Conservation (phyloP, 192 early-diverging fungal species). For the Backusella morwellensis region DNA sequence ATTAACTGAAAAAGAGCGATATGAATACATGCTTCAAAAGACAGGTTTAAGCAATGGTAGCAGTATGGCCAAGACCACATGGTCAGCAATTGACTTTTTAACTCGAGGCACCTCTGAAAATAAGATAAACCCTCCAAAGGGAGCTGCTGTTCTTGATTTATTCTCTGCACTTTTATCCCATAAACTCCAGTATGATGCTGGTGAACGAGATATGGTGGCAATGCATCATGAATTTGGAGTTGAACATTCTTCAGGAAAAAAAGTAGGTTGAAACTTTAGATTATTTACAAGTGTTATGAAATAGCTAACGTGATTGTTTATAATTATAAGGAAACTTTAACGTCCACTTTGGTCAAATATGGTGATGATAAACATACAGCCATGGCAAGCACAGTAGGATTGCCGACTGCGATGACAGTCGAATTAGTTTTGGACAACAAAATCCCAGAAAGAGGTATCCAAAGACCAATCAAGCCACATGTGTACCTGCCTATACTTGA, state of each 20-base stretch:
- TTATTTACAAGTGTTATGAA: not conserved
- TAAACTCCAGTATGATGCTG: conserved; percentile 69
- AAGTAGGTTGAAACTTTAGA: conserved; percentile 28
- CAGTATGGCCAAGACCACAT: conserved; percentile 48
- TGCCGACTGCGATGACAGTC: conserved; percentile 76
- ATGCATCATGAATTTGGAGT: conserved; percentile 96
- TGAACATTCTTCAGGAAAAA: conserved; percentile 57
- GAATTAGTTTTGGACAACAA: conserved; percentile 61
- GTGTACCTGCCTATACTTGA: conserved; percentile 73
- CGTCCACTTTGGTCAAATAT: conserved; percentile 68
- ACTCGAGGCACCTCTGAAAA: not conserved
- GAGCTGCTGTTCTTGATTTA: conserved; percentile 67
- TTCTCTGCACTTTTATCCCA: conserved; percentile 79
- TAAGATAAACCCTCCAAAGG: not conserved
- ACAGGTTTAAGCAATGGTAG: conserved; percentile 39
- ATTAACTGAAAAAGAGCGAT: not conserved
- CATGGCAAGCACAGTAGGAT: conserved; percentile 82
- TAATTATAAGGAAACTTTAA: conserved; percentile 47
- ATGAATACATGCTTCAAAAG: conserved; percentile 34
- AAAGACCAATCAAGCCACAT: conserved; percentile 64
- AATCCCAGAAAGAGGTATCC: conserved; percentile 57
- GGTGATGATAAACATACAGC: conserved; percentile 69
- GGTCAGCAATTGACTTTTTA: conserved; percentile 36
- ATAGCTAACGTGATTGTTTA: not conserved
- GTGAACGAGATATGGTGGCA: conserved; percentile 91